A percentile compares a stretch with the other conserved stretches of the same genome.
phyloP scores from a whole-genome alignment of 2,329 filamentous ascomycete species.

The Sporothrix dimorphospora region DNA sequence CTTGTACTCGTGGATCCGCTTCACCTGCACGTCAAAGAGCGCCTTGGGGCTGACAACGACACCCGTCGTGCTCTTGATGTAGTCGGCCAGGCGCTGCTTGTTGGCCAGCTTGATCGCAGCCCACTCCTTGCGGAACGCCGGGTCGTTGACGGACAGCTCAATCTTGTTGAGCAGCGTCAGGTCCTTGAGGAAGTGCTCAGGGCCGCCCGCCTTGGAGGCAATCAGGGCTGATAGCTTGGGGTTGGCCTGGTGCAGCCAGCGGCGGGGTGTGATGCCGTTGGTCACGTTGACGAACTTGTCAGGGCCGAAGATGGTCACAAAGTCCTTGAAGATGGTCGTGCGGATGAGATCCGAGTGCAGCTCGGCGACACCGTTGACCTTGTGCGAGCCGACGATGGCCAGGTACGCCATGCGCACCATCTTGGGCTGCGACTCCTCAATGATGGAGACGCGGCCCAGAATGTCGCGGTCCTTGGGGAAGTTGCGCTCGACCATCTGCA shows the following conservation, averaged over 20 bases:
- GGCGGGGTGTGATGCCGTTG: conserved; percentile 92
- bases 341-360: conserved; percentile 97
- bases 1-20: conserved; percentile 99
- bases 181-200: conserved; percentile 81
- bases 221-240: conserved; percentile 90
- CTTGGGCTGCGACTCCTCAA: conserved; percentile 95
- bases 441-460: conserved; percentile 86
- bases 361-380: conserved; percentile 98
- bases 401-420: conserved; percentile 98
- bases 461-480: conserved; percentile 91
- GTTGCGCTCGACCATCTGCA: conserved; percentile 85
- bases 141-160: conserved; percentile 81
- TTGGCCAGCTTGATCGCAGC: conserved; percentile 95
- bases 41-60: conserved; percentile 84
- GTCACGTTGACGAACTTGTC: conserved; percentile 99
- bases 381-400: conserved; percentile 96
- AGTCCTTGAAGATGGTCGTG: conserved; percentile 99
- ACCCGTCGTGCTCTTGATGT: conserved; percentile 81
- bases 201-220: conserved; percentile 80
- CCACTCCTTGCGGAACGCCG: conserved; percentile 91
- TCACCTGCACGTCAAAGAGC: conserved; percentile 96
- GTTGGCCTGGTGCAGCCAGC: conserved; percentile 98
- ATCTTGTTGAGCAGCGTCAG: conserved; percentile 84
- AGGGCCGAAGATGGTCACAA: conserved; percentile 89
- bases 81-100: conserved; percentile 88